Base-by-base conservation (phyloP, 129 eudicot genomes). In the Sambucus nigra region DNA sequence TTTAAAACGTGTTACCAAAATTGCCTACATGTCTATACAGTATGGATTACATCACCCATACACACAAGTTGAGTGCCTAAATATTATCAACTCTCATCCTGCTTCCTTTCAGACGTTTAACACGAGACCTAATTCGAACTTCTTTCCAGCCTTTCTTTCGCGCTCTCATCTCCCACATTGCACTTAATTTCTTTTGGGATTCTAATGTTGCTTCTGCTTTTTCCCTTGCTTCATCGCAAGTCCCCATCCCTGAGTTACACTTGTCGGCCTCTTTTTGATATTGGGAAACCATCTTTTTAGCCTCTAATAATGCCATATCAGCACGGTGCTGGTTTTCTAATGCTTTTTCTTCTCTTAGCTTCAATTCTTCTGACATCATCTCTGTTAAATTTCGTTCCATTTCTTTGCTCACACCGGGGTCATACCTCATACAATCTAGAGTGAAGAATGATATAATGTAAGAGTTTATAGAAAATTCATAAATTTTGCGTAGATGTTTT, bases 181-280 rank as follows among this genome's bases (percentile, higher is more conserved):
- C 28, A 3, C 71, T 55, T n/a, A 62, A 1, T 28, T 64, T 56
- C 51, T 44, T 64, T 54, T 74, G 76, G 11, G 60, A 33, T 20
- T 41, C 51, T 10, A 74, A 45, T 12, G 58, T 31, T 0, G 52
- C 60, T 51, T 69, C 72, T 13, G 80, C 75, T 56, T 64, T 74
- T 21, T 69, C 76, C 58, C 76, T 63, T 2, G 80, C 80, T 28
- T 69, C 75, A 48, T 74, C 80, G 28, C 80, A 74, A 2, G 80
- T 74, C 31, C 58, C 80, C 80, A 69, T 69, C 29, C 80, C 80
- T 2, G 72, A 57, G 9, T 59, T 74, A 61, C 80, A 74, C 44
- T 74, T 74, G 59, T 74, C 80, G 16, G 80, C 80, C 54, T 74
- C 80, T 38, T 74, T 69, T 23, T 74, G 80, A 31, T 63, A 74